Conservation (phyloP, 1,284 basidiomycete species). For the Irpex sp. region DNA sequence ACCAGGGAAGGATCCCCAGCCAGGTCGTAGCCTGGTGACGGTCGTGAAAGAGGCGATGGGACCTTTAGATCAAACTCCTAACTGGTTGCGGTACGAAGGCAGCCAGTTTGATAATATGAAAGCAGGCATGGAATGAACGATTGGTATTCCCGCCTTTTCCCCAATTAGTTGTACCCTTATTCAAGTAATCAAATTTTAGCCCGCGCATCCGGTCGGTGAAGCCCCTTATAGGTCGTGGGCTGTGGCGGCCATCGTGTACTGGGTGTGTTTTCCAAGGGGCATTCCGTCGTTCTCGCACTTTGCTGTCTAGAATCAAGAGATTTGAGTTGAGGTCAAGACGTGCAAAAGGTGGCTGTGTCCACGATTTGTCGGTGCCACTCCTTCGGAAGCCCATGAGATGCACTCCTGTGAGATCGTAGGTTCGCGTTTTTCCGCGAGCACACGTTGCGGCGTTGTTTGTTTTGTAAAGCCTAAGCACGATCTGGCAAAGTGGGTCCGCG, state of each 20-base stretch:
- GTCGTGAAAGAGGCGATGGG: slow-evolving; percentile 77
- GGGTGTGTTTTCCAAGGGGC: neutral
- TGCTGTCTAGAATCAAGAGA: neutral
- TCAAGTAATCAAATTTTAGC: neutral
- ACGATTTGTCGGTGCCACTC: neutral
- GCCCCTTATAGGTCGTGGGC: neutral
- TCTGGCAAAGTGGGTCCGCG: neutral
- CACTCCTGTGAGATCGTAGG: neutral
- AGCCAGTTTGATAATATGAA: slow-evolving; percentile 77
- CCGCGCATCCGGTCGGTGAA: neutral
- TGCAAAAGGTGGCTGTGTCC: neutral
- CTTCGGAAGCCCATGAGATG: neutral
- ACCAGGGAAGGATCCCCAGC: slow-evolving; percentile 31
- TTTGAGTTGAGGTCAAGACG: neutral
- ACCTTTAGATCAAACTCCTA: slow-evolving; percentile 55
- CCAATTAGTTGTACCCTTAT: neutral
- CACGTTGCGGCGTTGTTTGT: neutral
- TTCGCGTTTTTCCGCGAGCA: neutral
- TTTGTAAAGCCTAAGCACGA: neutral
- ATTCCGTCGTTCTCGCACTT: neutral
- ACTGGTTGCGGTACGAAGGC: slow-evolving; percentile 70
- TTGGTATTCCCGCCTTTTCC: neutral
- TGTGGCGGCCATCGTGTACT: neutral
- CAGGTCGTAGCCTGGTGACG: slow-evolving; percentile 51
- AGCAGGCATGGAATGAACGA: slow-evolving; percentile 50